These are phyloP conservation scores for Beta vulgaris DNA, from an alignment of 148 eudicot genomes.

Conservation along the genomic window DNA sequence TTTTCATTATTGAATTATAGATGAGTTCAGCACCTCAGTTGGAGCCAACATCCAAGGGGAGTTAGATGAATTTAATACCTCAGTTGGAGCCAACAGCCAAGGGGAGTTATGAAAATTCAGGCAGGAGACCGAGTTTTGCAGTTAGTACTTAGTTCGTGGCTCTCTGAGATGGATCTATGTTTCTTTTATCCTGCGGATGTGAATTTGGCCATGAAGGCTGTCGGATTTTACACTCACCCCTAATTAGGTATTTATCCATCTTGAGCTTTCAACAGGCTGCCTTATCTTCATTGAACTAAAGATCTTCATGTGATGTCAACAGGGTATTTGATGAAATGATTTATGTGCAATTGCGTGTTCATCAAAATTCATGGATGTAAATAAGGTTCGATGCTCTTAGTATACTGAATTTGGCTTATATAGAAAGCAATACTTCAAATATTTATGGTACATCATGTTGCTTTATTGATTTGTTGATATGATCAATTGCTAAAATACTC, in stretches of 20 bases:
- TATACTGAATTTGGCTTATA: neutral
- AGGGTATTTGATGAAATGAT: too few relatives aligned
- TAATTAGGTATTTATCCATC: neutral
- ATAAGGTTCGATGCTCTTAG: constrained; percentile 11
- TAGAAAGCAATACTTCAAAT: neutral
- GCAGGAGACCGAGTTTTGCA: neutral
- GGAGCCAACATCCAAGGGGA: too few relatives aligned
- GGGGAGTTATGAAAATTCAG: neutral
- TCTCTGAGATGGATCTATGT: neutral
- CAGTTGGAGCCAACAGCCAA: too few relatives aligned
- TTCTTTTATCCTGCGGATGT: neutral
- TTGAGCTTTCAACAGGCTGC: neutral
- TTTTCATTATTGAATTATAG: neutral
- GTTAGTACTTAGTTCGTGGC: neutral
- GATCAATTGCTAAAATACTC: neutral
- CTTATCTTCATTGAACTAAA: neutral
- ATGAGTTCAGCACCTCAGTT: neutral
- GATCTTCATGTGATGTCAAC: neutral
- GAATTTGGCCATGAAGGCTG: neutral
- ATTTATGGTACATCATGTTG: neutral
- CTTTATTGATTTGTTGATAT: neutral
- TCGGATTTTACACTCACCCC: neutral
- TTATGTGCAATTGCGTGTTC: neutral
- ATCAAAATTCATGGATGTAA: too few relatives aligned
- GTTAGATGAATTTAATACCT: too few relatives aligned